phyloP scores from a whole-genome alignment of 768 basidiomycete genomes.

The Tremella fuciformis region DNA sequence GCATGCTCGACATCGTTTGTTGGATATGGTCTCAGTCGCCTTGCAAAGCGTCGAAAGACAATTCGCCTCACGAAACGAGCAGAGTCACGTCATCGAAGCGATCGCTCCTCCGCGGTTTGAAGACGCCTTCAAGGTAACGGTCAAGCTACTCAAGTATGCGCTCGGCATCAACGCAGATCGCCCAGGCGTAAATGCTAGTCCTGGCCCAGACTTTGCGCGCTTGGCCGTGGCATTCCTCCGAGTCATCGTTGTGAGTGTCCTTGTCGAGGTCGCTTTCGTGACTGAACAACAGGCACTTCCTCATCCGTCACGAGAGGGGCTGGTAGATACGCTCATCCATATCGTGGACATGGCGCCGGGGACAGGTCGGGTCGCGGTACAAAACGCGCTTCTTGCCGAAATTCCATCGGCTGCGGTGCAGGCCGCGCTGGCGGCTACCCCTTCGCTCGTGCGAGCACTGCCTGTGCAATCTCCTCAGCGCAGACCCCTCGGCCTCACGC shows the following conservation, averaged over 20 bases:
- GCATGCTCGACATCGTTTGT: slow-evolving; percentile 28
- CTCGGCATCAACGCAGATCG: slow-evolving; percentile 28
- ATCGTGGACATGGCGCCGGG: slow-evolving; percentile 41
- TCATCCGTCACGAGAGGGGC: slow-evolving; percentile 1
- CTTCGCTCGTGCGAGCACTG: slow-evolving; percentile 14
- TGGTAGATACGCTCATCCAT: slow-evolving; percentile 28
- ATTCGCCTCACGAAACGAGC: slow-evolving; percentile 14
- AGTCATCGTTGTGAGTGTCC: slow-evolving; percentile 28
- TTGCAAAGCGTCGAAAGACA: slow-evolving; percentile 30
- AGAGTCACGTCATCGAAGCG: background rate
- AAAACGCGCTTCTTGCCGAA: slow-evolving; percentile 32
- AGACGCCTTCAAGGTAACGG: slow-evolving; percentile 18
- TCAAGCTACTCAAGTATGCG: slow-evolving; percentile 31
- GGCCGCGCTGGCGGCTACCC: slow-evolving; percentile 6
- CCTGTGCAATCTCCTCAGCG: slow-evolving; percentile 26
- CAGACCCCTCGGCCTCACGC: slow-evolving; percentile 17
- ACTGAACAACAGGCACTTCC: slow-evolving; percentile 13
- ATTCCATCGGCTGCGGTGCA: slow-evolving; percentile 16
- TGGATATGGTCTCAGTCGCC: slow-evolving; percentile 27
- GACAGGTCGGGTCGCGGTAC: slow-evolving; percentile 24
- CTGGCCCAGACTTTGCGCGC: slow-evolving; percentile 34
- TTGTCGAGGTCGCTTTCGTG: background rate
- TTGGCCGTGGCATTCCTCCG: slow-evolving; percentile 26
- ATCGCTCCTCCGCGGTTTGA: slow-evolving; percentile 19
- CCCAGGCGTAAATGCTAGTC: slow-evolving; percentile 9